A percentile compares a stretch with the other conserved stretches of the same genome.
These are phyloP conservation scores for Prunus mume DNA, from an alignment of 306 rosid genomes.

Conservation along the genomic window DNA sequence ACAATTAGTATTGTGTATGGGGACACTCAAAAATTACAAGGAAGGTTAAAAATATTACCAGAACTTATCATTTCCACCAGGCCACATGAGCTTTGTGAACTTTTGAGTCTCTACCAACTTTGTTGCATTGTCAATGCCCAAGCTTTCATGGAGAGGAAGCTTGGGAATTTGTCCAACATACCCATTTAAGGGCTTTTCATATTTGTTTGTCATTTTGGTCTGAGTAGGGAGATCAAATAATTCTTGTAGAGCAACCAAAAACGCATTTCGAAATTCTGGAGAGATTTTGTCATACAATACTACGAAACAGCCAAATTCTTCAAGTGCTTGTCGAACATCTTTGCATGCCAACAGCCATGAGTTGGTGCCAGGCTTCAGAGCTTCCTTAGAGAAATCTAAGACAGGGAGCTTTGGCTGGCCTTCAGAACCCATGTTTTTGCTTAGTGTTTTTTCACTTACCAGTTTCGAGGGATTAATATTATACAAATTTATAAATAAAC, in stretches of 20 bases:
- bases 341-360: slow-evolving; percentile 26
- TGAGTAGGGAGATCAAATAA: slow-evolving; percentile 41
- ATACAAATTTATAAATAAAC: too few relatives aligned
- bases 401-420: slow-evolving; percentile 31
- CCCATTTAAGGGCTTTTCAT: slow-evolving; percentile 47
- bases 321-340: slow-evolving; percentile 35
- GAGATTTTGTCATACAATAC: slow-evolving; percentile 26
- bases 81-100: slow-evolving; percentile 46
- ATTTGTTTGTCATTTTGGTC: slow-evolving; percentile 41
- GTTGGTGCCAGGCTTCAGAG: slow-evolving; percentile 28
- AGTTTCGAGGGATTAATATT: background rate
- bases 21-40: too few relatives aligned
- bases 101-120: slow-evolving; percentile 20
- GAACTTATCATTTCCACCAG: slow-evolving; percentile 38
- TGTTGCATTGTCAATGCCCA: slow-evolving; percentile 48
- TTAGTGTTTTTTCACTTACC: background rate
- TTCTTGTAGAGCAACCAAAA: slow-evolving; percentile 25
- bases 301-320: slow-evolving; percentile 44
- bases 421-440: slow-evolving; percentile 29
- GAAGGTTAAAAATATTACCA: slow-evolving; percentile 19
- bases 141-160: slow-evolving; percentile 50
- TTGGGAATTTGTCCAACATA: slow-evolving; percentile 42
- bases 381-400: slow-evolving; percentile 28
- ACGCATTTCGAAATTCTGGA: background rate
- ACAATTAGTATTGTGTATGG: background rate